Percentiles rank a stretch among this genome's conserved stretches.
These are phyloP conservation scores for Xylaria curta DNA, from an alignment of 495 filamentous ascomycete genomes.

Conservation along the genomic window DNA sequence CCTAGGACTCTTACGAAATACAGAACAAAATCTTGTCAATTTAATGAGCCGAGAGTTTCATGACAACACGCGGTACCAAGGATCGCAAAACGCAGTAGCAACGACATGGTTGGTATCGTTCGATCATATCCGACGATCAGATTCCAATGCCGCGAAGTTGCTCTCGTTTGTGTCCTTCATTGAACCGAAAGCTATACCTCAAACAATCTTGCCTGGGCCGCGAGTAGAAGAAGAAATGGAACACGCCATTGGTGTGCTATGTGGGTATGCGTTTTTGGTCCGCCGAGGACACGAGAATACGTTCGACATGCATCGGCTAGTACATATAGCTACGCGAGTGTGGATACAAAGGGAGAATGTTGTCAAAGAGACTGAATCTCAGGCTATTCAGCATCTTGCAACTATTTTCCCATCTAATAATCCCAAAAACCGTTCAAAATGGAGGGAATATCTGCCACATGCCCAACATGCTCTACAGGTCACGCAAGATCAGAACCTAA, in stretches of 20 bases:
- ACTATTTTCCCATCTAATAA: conserved; percentile 27
- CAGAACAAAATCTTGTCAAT: conserved; percentile 46
- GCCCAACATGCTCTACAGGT: conserved; percentile 32
- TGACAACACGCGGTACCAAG: conserved; percentile 50
- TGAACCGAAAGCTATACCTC: conserved; percentile 44
- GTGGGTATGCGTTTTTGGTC: conserved; percentile 43
- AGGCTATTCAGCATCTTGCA: conserved; percentile 35
- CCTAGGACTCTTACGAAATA: conserved; percentile 48
- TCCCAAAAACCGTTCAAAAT: conserved; percentile 27
- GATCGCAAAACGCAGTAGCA: conserved; percentile 57
- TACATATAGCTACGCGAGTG: conserved; percentile 51
- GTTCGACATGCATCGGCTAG: conserved; percentile 53
- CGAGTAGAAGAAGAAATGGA: conserved; percentile 30
- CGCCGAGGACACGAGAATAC: conserved; percentile 31
- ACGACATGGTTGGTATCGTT: conserved; percentile 64
- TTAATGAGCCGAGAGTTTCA: conserved; percentile 59
- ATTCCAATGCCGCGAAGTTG: conserved; percentile 43
- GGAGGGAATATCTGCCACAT: conserved; percentile 42
- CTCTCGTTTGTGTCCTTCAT: conserved; percentile 54
- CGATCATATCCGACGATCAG: conserved; percentile 47
- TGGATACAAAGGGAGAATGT: conserved; percentile 37
- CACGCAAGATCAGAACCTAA: conserved; percentile 22
- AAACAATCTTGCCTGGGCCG: conserved; percentile 37
- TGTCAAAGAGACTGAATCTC: conserved; percentile 21
- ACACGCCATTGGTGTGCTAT: conserved; percentile 44